Base-by-base conservation (phyloP, 2,329 filamentous ascomycete species). In the Aureobasidium sp. region DNA sequence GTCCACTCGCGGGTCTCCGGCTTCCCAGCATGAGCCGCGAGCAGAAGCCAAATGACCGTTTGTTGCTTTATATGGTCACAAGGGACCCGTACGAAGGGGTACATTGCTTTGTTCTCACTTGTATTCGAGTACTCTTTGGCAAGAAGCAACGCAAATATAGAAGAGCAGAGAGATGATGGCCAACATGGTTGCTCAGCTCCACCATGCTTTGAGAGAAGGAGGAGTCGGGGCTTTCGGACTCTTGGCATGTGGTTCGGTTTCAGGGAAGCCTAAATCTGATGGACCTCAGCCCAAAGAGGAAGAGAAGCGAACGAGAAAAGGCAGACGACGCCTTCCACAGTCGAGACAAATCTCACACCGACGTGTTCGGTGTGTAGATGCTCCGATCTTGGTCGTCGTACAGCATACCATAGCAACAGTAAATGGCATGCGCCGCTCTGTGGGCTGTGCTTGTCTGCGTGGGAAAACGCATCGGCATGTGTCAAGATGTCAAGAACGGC, bases 391-490 rank as follows among this genome's bases (percentile, higher is more conserved):
- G 29, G n/a, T 55, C 11, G 38, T 42, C n/a, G 27, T 17, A 31
- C 51, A 29, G 51, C 51, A 55, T 42, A 43, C 13, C 38, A 33
- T 43, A 43, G 38, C 27, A 55, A 33, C 51, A 43, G 51, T 37
- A 17, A 23, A 46, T 9, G 40, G 46, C 53, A 46, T 31, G 27
- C 40, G 31, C 53, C 53, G 53, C 53, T 46, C 31, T 57, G 40
- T 37, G 29, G 31, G 40, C 27, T 29, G 53, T 57, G 53, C 53
- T 57, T 57, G 53, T 57, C 31, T 57, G 11, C 42, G 40, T 46
- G 40, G 29, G 29, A 35, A n/a, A 57, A 40, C 21, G 29, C 33
- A 35, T 25, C 29, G 40, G 50, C 53, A 55, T 31, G 38, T 35
- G 40, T 55, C 27, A 29, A 57, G 15, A 25, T 27, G 29, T 46